phyloP scores from a whole-genome alignment of 2,329 filamentous ascomycete species.

The Aureobasidium sp. region DNA sequence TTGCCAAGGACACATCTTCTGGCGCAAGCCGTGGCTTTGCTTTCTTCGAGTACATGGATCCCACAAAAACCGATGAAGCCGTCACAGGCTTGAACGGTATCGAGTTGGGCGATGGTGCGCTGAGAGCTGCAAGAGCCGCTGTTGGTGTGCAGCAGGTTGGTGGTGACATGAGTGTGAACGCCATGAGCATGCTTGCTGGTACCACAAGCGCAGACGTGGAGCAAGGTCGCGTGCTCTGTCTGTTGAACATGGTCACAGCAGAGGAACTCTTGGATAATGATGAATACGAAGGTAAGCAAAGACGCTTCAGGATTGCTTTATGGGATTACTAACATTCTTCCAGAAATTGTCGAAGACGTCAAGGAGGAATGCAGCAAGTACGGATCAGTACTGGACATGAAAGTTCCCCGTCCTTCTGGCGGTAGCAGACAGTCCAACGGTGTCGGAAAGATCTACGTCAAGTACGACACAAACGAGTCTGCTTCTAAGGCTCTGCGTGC shows the following conservation, averaged over 20 bases:
- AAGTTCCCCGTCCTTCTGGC: conserved; percentile 80
- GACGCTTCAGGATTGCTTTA: background rate
- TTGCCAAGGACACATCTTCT: conserved; percentile 79
- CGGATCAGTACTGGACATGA: conserved; percentile 76
- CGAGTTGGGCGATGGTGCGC: conserved; percentile 77
- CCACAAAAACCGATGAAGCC: conserved; percentile 69
- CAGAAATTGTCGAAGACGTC: conserved; percentile 95
- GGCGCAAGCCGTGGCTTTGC: conserved; percentile 82
- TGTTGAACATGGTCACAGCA: conserved; percentile 97
- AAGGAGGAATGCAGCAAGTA: conserved; percentile 90
- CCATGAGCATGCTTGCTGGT: conserved; percentile 94
- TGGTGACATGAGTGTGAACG: conserved; percentile 91
- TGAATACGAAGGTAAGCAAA: conserved; percentile 76
- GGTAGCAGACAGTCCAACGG: conserved; percentile 78
- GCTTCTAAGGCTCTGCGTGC: conserved; percentile 79
- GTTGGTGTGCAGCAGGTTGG: conserved; percentile 92
- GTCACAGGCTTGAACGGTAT: conserved; percentile 89
- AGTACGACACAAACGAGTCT: conserved; percentile 71
- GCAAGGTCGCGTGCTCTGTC: conserved; percentile 74
- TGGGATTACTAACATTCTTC: conserved; percentile 21
- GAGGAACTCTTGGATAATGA: conserved; percentile 92
- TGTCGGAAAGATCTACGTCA: conserved; percentile 96
- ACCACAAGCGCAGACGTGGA: conserved; percentile 69
- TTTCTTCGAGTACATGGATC: conserved; percentile 89
- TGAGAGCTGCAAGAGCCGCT: conserved; percentile 83